Base-by-base conservation (phyloP, 192 early-diverging fungal genomes). In the Globomyces pollinis-pini region DNA sequence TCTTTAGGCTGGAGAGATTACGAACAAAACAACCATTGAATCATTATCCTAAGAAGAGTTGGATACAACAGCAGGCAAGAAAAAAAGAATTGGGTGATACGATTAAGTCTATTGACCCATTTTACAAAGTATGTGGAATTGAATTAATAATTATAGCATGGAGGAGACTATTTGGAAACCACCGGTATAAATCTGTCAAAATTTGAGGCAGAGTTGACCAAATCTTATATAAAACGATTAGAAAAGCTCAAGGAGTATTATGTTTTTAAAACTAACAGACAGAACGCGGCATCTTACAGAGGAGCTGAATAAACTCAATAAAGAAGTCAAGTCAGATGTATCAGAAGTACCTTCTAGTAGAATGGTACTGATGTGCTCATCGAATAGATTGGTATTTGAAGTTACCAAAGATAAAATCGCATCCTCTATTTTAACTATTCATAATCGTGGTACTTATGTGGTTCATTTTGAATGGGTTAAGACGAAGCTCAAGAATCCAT, bases 401-500 rank as follows among this genome's bases (percentile, higher is more conserved):
- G 61, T 60, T 2, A 23, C 58, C 7, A 36, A 76, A 35, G 45
- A 64, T n/a, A 52, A 69, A 38, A 69, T 73, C 7, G 49, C 61
- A 7, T 43, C 60, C 7, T 65, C 67, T 2, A 65, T 76, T 21
- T 28, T 80, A 39, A 76, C 72, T 26, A 62, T 80, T 0, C 70
- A 80, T 50, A 80, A 80, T 36, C 44, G 47, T n/a, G 72, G 72
- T 0, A 59, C 52, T 18, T 67, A 45, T 35, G 69, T 71, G 0
- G 42, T 61, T 28, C 57, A 63, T 33, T 76, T 80, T 43, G 69
- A 80, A 54, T 76, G 73, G 73, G 59, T 50, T 9, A 15, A 33
- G 12, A 55, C 61, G 6, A 45, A 41, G 35, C 56, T 38, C 28
- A 47, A 23, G 8, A 76, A 76, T 61, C 45, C 61, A 11, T 43